Base-by-base conservation (phyloP, 1,284 basidiomycete genomes). In the Cryptococcus sp. region DNA sequence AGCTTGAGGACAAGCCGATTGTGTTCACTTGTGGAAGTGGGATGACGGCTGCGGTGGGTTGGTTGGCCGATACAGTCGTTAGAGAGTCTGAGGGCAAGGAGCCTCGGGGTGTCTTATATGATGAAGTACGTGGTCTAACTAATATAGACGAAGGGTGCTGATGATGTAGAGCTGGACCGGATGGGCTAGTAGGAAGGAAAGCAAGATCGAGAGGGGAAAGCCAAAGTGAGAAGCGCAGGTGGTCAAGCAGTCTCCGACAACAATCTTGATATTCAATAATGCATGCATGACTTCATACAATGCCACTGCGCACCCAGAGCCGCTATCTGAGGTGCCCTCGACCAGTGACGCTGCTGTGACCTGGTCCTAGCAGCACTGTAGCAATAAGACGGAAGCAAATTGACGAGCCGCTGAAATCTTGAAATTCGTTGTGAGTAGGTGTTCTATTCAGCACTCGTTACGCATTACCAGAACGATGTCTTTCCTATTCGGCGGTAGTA, bases 11-110 rank as follows among this genome's bases (percentile, higher is more conserved):
- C 53, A 76, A 80, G 49, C 69, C 76, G 19, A 81, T 91, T 36
- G 80, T 85, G 11, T 82, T 87, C 24, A 85, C 80, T 53, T 94
- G 91, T 75, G 91, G 91, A 44, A 91, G 87, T 63, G 96, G 96
- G 16, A 98, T 99, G 96, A 97, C 93, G 13, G 96, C 96, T 2
- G 89, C 84, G 5, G 79, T 96, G 5, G 79, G 97, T 11, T 97
- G 93, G 91, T 78, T 96, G 50, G 92, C 88, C 22, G 78, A 85
- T 57, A 81, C 82, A 37, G 66, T 97, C 22, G 91, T 96, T 57
- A 91, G 93, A 60, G 91, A 93, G 81, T 55, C 82, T 63, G 54
- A 49, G 44, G 57, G 64, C 3, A 60, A 61, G 31, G 63, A 66
- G 7, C 62, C 64, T 7, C 62, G 64, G 36, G 60, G 72, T n/a